Percentiles rank a stretch among this genome's conserved stretches.
Conservation (phyloP, 2,329 filamentous ascomycete genomes). For the Emmonsiellopsis sp. region DNA sequence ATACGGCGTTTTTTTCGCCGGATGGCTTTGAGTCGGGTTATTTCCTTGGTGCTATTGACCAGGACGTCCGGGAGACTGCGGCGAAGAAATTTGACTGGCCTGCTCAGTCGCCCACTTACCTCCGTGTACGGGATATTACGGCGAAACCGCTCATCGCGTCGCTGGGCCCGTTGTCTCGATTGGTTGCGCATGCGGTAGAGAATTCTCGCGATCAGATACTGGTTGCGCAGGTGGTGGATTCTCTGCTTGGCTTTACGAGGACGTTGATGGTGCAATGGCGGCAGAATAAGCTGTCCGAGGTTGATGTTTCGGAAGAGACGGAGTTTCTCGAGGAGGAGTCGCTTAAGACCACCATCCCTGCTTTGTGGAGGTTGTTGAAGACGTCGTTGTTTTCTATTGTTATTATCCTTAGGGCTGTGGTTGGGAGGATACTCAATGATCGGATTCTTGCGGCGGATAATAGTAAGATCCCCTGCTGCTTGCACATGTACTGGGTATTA, state of each 20-base stretch:
- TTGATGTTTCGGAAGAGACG: slow-evolving; percentile 60
- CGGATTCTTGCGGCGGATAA: slow-evolving; percentile 42
- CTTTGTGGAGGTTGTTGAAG: slow-evolving; percentile 65
- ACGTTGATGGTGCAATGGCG: slow-evolving; percentile 64
- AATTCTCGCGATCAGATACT: slow-evolving; percentile 39
- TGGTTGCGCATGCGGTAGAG: slow-evolving; percentile 54
- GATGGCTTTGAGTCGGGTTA: slow-evolving; percentile 69
- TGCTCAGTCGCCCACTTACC: slow-evolving; percentile 47
- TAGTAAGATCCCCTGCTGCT: slow-evolving; percentile 27
- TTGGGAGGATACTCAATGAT: slow-evolving; percentile 56
- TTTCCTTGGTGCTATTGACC: slow-evolving; percentile 61
- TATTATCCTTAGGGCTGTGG: slow-evolving; percentile 62
- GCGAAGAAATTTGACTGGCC: slow-evolving; percentile 57
- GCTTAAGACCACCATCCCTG: slow-evolving; percentile 55
- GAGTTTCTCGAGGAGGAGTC: slow-evolving; percentile 57
- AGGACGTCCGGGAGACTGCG: slow-evolving; percentile 51
- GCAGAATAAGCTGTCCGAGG: slow-evolving; percentile 59
- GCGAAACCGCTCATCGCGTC: slow-evolving; percentile 50
- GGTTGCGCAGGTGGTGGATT: slow-evolving; percentile 42
- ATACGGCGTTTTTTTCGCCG: slow-evolving; percentile 56
- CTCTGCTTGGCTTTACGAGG: slow-evolving; percentile 57
- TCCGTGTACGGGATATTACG: slow-evolving; percentile 46
- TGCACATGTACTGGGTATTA: slow-evolving; percentile 7
- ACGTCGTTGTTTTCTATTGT: slow-evolving; percentile 67
- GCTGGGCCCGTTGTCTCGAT: slow-evolving; percentile 52